Evolutionary conservation across 352 stramenopile genomes (phyloP), one percentile per base, ranked within the genome.

Genomic region (Halophytophthora batemanensis): DNA sequence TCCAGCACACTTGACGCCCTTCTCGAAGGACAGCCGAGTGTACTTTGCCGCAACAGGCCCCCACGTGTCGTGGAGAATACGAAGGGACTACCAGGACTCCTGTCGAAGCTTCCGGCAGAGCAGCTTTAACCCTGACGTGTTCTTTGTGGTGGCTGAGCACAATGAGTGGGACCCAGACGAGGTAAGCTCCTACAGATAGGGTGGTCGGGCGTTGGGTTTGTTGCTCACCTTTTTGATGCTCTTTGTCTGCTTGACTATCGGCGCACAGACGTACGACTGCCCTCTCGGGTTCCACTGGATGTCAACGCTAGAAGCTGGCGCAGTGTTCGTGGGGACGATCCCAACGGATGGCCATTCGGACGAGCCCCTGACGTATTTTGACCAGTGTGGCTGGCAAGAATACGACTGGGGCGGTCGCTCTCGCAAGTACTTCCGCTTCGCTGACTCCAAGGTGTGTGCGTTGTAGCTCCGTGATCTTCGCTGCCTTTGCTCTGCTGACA

Each of bases 361-460:
- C 12, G 71, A 84, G 37, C 64, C 64, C 29, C 56, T 76, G 19
- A 82, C 77, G 37, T 97, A 97, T 65, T 94, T 77, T 45, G 65
- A 74, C 22, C 66, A 96, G 51, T 97, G 90, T 53, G 90, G 85
- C 18, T 97, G 90, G 90, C 36, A 64, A 3, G 86, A 71, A 13
- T 95, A 82, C 49, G 48, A 59, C 13, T 97, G 81, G 77, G 78
- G 84, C 40, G 73, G 78, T 29, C 53, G 60, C 25, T 40, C n/a
- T 15, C 68, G 90, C 23, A 61, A 60, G 28, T 75, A 87, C 42
- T 96, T 97, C 61, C 77, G 87, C 25, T 94, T 97, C 41, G 72
- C 82, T 2, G 90, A 97, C 61, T 96, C 86, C 14, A 49, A 47
- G 49, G 64, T 83, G 52, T 2, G 35, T 34, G 3, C 10, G 10